phyloP scores from a whole-genome alignment of 257 asterid species.

The Nicotiana attenuata region DNA sequence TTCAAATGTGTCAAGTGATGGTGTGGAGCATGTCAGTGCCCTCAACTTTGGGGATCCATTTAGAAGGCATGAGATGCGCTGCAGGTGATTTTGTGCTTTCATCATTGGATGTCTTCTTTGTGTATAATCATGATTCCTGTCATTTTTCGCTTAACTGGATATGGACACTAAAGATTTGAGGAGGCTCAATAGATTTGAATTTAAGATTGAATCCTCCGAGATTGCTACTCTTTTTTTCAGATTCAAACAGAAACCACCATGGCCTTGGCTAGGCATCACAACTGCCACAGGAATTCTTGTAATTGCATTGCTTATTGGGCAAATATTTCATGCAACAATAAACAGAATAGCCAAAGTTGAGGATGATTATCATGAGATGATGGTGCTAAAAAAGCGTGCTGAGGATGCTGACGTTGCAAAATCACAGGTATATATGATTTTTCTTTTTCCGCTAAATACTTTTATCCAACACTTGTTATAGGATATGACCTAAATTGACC shows the following conservation, averaged over 20 bases:
- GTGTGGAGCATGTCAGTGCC: constrained; percentile 53
- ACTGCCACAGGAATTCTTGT: constrained; percentile 47
- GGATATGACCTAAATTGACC: constrained; percentile 10
- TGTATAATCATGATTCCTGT: neutral
- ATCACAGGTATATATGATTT: constrained; percentile 53
- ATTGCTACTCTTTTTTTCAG: constrained; percentile 34
- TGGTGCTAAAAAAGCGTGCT: constrained; percentile 76
- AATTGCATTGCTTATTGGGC: constrained; percentile 56
- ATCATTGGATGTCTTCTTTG: neutral
- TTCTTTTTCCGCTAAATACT: neutral
- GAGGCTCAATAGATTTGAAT: neutral
- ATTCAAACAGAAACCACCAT: constrained; percentile 88
- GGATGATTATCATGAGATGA: constrained; percentile 74
- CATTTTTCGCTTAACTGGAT: neutral
- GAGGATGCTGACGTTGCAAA: constrained; percentile 93
- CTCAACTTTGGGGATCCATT: constrained; percentile 96
- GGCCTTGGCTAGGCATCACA: constrained; percentile 72
- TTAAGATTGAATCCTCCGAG: neutral
- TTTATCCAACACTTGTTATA: neutral
- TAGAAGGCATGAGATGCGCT: constrained; percentile 93
- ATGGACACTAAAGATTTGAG: neutral
- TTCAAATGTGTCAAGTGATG: constrained; percentile 43
- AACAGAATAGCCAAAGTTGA: constrained; percentile 81
- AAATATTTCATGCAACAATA: constrained; percentile 70
- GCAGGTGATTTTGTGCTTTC: constrained; percentile 52